Evolutionary conservation across 1,284 basidiomycete species (phyloP), one percentile per base, ranked within the genome.

Genomic region (Salmacisia buchloeana): DNA sequence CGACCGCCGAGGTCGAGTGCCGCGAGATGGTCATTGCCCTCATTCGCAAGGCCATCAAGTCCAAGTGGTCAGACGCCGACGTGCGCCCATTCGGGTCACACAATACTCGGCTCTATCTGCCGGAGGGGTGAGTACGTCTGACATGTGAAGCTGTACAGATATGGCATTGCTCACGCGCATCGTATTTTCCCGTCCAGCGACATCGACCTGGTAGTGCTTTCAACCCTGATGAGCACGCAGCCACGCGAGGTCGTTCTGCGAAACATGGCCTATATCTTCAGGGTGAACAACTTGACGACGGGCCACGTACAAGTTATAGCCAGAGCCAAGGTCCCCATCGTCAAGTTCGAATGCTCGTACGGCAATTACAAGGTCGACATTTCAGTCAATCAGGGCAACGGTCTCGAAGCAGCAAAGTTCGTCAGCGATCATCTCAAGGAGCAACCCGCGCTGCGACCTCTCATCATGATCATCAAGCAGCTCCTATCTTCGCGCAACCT

Each of bases 81-180:
- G 88, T 97, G 4, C 81, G 86, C 61, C 89, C 93, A 0, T 99
- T 98, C 80, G 94, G 94, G 18, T 92, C 90, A 73, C 96, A 90
- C 78, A 89, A 90, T 76, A 99, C 94, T 10, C 91, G 92, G 75
- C 83, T 98, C 29, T 99, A 99, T 80, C 84, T 98, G 13, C 94
- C 94, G 1, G 84, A 86, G 67, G 94, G 93, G 92, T 94, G 78
- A 75, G 88, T 82, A 87, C 88, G 62, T 71, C 35, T 60, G 75
- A 1, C 65, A 69, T 45, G 62, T 59, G 10, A 65, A 74, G 62
- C 67, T 70, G 2, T 65, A 65, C 12, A 63, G 74, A 21, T 64
- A 75, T 33, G 64, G 65, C 23, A 62, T 63, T 41, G 64, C 67
- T 7, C 59, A 60, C 36, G 58, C 76, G 60, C 68, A 73, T 31